These are phyloP conservation scores for Geotrichum cucujoidarum DNA, from an alignment of 1,139 yeast species.

Conservation along the genomic window DNA sequence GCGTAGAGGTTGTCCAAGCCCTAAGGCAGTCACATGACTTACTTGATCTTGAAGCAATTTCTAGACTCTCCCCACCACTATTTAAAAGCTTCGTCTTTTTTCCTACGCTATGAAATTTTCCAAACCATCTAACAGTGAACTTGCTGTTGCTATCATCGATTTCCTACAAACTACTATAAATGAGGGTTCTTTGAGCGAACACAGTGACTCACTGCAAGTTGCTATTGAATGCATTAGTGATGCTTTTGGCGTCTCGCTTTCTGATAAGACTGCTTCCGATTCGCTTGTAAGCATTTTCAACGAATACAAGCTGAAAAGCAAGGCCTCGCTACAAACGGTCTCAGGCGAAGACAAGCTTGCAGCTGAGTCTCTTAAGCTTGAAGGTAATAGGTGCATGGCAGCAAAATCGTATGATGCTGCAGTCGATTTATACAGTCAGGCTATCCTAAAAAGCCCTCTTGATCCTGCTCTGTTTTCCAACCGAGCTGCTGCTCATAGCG, in stretches of 20 bases:
- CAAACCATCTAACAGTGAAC: conserved; percentile 45
- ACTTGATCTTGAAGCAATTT: too few relatives aligned
- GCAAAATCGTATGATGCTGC: conserved; percentile 65
- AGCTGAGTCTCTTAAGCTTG: conserved; percentile 79
- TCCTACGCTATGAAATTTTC: too few relatives aligned
- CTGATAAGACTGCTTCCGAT: conserved; percentile 35
- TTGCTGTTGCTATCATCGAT: conserved; percentile 70
- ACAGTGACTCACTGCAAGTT: conserved; percentile 88
- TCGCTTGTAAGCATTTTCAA: conserved; percentile 33
- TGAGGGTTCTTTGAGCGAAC: conserved; percentile 65
- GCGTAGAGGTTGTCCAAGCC: too few relatives aligned
- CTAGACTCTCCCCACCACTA: too few relatives aligned
- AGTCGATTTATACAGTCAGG: conserved; percentile 69
- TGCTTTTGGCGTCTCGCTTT: conserved; percentile 65
- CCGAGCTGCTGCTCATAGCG: conserved; percentile 95
- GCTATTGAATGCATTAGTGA: conserved; percentile 91
- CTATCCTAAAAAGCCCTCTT: conserved; percentile 61
- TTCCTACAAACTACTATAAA: conserved; percentile 60
- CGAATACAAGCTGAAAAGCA: conserved; percentile 27
- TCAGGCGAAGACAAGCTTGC: conserved; percentile 52
- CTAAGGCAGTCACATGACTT: too few relatives aligned
- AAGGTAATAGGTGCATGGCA: conserved; percentile 93
- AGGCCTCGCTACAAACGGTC: conserved; percentile 29
- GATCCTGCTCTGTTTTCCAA: conserved; percentile 86
- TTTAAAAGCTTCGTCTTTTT: too few relatives aligned